Base-by-base conservation (phyloP, 202 grass and related monocot species). In the Panicum hallii region DNA sequence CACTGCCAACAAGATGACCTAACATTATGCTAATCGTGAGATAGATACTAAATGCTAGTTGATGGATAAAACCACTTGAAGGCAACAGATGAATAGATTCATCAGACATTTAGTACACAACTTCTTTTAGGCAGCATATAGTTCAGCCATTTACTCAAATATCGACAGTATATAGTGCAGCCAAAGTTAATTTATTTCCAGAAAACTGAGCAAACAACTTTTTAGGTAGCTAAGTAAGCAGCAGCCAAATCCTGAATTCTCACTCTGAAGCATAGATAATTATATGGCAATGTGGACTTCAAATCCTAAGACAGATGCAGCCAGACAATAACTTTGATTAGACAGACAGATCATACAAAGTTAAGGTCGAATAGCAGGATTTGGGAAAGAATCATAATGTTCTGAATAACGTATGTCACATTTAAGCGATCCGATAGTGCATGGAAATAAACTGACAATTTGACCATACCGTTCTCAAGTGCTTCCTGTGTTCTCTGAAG, bases 401-500 rank as follows among this genome's bases (percentile, higher is more conserved):
- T 52, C 7, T 38, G 17, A 50, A 62, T 13, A 40, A 53, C 13
- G 14, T 19, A 50, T 14, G 1, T 56, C 9, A 1, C 17, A 58
- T 9, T 68, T 46, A 0, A 36, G 28, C 2, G 60, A 71, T 49
- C 55, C 7, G 11, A 3, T 30, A 14, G 40, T 73, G 20, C 69
- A 63, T 38, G 41, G 40, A 41, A 47, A 57, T 65, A 75, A 63
- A 82, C 44, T 42, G 13, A 45, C 22, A 85, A 70, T 55, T 68
- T 16, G 67, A 47, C 5, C 50, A 30, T 95, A 93, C 93, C 90
- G 65, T 83, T 87, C 85, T 89, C 84, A 50, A 95, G 88, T 4
- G 78, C 90, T 84, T 95, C 88, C 49, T 91, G 88, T 3, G 91
- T 44, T 83, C 67, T 85, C 73, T 93, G 81, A 76, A 95, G 90